Conservation (phyloP, 2,329 filamentous ascomycete species). For the Stagonosporopsis rhizophila region DNA sequence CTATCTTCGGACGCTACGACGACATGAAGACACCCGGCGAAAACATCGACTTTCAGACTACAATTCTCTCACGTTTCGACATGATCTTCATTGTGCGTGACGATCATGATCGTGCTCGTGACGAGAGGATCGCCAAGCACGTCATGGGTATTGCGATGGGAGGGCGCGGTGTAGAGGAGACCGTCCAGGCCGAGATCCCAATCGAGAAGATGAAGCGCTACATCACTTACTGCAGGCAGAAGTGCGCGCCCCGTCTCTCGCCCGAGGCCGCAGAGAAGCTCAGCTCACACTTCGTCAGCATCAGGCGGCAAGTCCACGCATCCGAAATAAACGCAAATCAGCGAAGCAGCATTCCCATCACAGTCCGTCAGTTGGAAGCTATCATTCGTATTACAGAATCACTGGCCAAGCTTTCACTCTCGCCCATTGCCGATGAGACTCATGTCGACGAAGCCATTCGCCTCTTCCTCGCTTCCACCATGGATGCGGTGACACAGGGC, state of each 20-base stretch:
- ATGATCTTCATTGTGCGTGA: slow-evolving; percentile 99
- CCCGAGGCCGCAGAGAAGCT: slow-evolving; percentile 93
- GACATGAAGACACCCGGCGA: slow-evolving; percentile 97
- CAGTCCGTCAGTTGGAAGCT: slow-evolving; percentile 93
- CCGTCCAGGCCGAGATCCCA: slow-evolving; percentile 84
- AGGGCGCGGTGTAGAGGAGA: slow-evolving; percentile 80
- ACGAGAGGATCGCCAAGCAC: slow-evolving; percentile 93
- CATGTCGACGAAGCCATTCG: slow-evolving; percentile 98
- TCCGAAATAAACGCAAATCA: slow-evolving; percentile 89
- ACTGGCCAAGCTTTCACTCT: slow-evolving; percentile 87
- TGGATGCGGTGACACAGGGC: slow-evolving; percentile 96
- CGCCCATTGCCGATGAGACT: slow-evolving; percentile 82
- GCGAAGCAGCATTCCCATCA: slow-evolving; percentile 94
- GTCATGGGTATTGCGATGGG: slow-evolving; percentile 98
- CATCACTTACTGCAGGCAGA: slow-evolving; percentile 94
- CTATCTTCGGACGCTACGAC: slow-evolving; percentile 96
- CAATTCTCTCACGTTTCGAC: slow-evolving; percentile 96
- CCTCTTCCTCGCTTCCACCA: slow-evolving; percentile 93
- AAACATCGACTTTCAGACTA: slow-evolving; percentile 99
- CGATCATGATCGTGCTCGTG: slow-evolving; percentile 86
- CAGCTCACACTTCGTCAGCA: slow-evolving; percentile 95
- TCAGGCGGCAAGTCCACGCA: slow-evolving; percentile 90
- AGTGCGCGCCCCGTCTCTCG: slow-evolving; percentile 89
- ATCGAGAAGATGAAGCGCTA: slow-evolving; percentile 98
- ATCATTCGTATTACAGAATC: slow-evolving; percentile 98